Evolutionary conservation across 257 asterid species (phyloP).

Genomic region (Solanum piurae): DNA sequence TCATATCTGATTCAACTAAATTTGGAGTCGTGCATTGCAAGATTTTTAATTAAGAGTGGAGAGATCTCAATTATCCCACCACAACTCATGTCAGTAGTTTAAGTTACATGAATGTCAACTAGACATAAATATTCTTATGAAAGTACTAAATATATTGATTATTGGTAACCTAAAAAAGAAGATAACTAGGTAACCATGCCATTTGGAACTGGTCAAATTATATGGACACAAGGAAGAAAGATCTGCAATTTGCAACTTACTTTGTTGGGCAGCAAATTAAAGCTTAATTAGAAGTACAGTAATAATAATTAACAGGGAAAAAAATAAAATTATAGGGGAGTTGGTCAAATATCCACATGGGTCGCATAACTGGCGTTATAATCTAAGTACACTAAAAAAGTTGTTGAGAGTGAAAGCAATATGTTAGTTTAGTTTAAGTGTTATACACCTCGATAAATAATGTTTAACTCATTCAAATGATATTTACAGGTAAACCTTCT

Average conservation of each 20-base stretch:
- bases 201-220: background rate
- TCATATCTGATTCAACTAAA: background rate
- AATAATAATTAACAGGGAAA: background rate
- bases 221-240: background rate
- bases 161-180: background rate
- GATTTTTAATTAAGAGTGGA: background rate
- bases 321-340: background rate
- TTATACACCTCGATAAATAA: background rate
- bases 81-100: background rate
- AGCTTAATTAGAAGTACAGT: background rate
- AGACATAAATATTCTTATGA: background rate
- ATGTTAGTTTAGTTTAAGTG: background rate
- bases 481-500: background rate
- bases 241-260: background rate
- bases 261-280: background rate
- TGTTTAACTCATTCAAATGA: background rate
- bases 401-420: background rate
- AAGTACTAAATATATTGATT: background rate
- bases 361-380: background rate
- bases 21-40: rapidly evolving
- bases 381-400: background rate
- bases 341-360: background rate
- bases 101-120: background rate
- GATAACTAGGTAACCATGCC: background rate
- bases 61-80: background rate